These are phyloP conservation scores for Aspergillus tamarii DNA, from an alignment of 2,329 filamentous ascomycete species.

Conservation along the genomic window DNA sequence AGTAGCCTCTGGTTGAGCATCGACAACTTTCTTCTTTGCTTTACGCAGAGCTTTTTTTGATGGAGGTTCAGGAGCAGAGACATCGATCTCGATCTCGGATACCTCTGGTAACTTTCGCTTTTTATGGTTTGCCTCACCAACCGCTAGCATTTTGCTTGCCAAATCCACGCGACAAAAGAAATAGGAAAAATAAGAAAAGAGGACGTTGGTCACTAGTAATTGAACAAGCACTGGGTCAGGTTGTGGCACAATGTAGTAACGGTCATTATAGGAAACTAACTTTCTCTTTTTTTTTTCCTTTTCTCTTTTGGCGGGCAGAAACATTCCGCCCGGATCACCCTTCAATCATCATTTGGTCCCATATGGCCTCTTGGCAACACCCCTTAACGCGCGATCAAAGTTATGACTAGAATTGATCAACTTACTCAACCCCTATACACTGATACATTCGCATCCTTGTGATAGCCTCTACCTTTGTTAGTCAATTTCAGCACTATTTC, in stretches of 20 bases:
- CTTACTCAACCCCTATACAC: neutral
- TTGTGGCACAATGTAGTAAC: neutral
- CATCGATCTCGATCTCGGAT: slow-evolving; percentile 81
- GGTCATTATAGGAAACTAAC: neutral
- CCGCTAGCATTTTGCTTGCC: slow-evolving; percentile 30
- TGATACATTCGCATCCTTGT: neutral
- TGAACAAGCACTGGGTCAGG: neutral
- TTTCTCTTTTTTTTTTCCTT: slow-evolving; percentile 18
- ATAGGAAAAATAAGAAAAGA: too few species aligned
- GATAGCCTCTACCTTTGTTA: too few species aligned
- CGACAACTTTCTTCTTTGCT: slow-evolving; percentile 69
- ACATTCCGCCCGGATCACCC: slow-evolving; percentile 22
- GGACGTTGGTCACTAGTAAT: neutral
- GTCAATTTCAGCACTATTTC: neutral
- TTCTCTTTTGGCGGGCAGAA: slow-evolving; percentile 30
- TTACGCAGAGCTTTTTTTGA: slow-evolving; percentile 92
- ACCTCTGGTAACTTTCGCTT: slow-evolving; percentile 70
- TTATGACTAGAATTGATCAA: neutral
- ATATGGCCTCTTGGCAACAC: slow-evolving; percentile 6
- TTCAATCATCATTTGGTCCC: neutral
- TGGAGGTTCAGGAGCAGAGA: slow-evolving; percentile 85
- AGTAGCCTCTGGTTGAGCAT: slow-evolving; percentile 24
- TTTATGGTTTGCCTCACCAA: slow-evolving; percentile 45
- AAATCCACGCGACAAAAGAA: neutral
- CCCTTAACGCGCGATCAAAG: neutral